Evolutionary conservation across 2,329 filamentous ascomycete genomes (phyloP).

Genomic region (Trichophyton schoenleinii): DNA sequence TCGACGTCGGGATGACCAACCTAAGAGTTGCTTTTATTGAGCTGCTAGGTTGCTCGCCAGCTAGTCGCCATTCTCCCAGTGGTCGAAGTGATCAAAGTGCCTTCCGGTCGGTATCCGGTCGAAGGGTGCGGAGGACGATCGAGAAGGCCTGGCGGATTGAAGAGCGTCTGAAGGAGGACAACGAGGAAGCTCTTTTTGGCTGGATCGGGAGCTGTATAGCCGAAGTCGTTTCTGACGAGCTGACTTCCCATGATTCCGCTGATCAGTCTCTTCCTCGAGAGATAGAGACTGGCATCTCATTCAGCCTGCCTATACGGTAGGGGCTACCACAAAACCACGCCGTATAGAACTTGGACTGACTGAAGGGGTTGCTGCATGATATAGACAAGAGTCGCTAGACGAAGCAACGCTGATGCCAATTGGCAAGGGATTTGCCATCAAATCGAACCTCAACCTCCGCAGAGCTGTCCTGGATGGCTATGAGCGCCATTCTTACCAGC

Average conservation of each 20-base stretch:
- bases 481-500: slow-evolving; percentile 31
- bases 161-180: slow-evolving; percentile 58
- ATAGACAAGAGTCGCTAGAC: slow-evolving; percentile 36
- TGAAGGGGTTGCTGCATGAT: neutral
- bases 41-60: slow-evolving; percentile 25
- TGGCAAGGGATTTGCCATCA: slow-evolving; percentile 39
- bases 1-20: slow-evolving; percentile 42
- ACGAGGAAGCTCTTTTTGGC: slow-evolving; percentile 55
- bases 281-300: slow-evolving; percentile 30
- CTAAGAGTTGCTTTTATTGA: slow-evolving; percentile 42
- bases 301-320: slow-evolving; percentile 34
- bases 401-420: slow-evolving; percentile 42
- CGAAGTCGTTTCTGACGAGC: slow-evolving; percentile 48
- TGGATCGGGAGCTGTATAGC: slow-evolving; percentile 68
- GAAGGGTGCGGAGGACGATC: slow-evolving; percentile 45
- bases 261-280: slow-evolving; percentile 20
- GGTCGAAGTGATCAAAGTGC: slow-evolving; percentile 10
- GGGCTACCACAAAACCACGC: neutral
- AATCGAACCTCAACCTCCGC: slow-evolving; percentile 24
- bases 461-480: slow-evolving; percentile 25
- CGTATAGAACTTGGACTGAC: neutral
- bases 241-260: slow-evolving; percentile 22
- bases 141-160: slow-evolving; percentile 65
- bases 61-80: neutral
- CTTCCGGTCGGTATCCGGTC: slow-evolving; percentile 26